These are phyloP conservation scores for Alternaria incomplexa DNA, from an alignment of 2,329 filamentous ascomycete genomes.

Conservation along the genomic window DNA sequence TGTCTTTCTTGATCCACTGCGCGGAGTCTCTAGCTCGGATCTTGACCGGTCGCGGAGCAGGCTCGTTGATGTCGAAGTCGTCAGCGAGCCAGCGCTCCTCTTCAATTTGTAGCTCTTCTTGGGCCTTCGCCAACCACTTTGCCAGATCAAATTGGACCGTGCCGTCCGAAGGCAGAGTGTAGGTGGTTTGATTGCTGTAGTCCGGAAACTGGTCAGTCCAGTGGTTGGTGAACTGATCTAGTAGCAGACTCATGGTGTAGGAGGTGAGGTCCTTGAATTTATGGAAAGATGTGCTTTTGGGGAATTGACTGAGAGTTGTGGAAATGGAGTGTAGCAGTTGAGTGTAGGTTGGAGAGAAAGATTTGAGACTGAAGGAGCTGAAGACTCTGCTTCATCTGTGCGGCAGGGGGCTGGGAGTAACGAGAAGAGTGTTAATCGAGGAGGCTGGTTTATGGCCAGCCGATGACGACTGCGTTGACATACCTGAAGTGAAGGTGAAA, in stretches of 20 bases:
- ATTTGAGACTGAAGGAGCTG: background rate
- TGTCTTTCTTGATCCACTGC: constrained; percentile 27
- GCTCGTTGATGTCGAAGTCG: background rate
- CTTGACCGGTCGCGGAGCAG: background rate
- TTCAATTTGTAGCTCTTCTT: background rate
- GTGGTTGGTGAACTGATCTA: background rate
- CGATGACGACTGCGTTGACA: constrained; percentile 2
- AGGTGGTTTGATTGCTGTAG: background rate
- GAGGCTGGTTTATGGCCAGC: constrained; percentile 5
- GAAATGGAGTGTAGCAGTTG: background rate
- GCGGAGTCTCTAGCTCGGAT: constrained; percentile 4
- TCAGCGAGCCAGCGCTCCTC: background rate
- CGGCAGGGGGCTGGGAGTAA: background rate
- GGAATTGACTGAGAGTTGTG: background rate
- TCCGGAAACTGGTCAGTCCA: background rate
- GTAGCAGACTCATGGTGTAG: background rate
- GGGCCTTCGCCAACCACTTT: background rate
- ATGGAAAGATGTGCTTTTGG: background rate
- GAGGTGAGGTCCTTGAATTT: background rate
- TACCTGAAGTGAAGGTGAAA: constrained; percentile 24
- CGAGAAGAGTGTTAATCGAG: background rate
- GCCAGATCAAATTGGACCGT: background rate
- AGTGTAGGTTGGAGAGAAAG: background rate
- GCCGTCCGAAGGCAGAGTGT: background rate
- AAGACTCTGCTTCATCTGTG: background rate